These are phyloP conservation scores for Megacollybia platyphylla DNA, from an alignment of 1,284 basidiomycete genomes.

Conservation along the genomic window DNA sequence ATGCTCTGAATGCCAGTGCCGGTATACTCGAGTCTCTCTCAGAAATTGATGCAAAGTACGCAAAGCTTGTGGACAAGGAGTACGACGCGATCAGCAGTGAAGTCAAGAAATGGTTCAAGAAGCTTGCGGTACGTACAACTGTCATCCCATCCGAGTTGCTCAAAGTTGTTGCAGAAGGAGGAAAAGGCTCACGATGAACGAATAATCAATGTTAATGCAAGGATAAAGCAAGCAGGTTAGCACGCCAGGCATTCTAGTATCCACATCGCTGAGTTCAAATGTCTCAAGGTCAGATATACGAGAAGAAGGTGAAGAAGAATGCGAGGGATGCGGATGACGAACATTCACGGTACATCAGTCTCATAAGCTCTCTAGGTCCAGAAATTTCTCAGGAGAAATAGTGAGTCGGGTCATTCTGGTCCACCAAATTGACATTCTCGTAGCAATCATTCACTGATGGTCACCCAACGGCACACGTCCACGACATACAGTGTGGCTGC, in stretches of 20 bases:
- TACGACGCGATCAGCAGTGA: conserved; percentile 51
- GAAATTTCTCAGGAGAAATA: conserved; percentile 71
- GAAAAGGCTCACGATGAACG: conserved; percentile 65
- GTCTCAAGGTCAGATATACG: conserved; percentile 48
- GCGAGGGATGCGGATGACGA: conserved; percentile 57
- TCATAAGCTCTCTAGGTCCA: conserved; percentile 60
- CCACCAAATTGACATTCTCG: conserved; percentile 5
- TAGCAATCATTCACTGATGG: conserved; percentile 54
- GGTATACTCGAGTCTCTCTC: conserved; percentile 53
- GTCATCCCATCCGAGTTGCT: conserved; percentile 1
- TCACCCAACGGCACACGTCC: conserved; percentile 47
- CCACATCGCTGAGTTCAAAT: not conserved
- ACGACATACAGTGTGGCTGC: conserved; percentile 52
- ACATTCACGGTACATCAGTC: conserved; percentile 62
- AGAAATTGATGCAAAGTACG: conserved; percentile 61
- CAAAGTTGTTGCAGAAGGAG: conserved; percentile 42
- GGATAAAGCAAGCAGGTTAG: conserved; percentile 64
- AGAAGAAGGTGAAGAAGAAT: conserved; percentile 69
- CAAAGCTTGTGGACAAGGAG: conserved; percentile 63
- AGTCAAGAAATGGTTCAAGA: conserved; percentile 77
- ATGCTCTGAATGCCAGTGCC: conserved; percentile 50
- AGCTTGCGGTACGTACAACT: conserved; percentile 46
- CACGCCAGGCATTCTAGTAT: not conserved
- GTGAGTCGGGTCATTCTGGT: conserved; percentile 24
- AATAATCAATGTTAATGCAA: conserved; percentile 54